Evolutionary conservation across 805 yeast species (phyloP).

Genomic region (Saccharomycodes ludwigii): DNA sequence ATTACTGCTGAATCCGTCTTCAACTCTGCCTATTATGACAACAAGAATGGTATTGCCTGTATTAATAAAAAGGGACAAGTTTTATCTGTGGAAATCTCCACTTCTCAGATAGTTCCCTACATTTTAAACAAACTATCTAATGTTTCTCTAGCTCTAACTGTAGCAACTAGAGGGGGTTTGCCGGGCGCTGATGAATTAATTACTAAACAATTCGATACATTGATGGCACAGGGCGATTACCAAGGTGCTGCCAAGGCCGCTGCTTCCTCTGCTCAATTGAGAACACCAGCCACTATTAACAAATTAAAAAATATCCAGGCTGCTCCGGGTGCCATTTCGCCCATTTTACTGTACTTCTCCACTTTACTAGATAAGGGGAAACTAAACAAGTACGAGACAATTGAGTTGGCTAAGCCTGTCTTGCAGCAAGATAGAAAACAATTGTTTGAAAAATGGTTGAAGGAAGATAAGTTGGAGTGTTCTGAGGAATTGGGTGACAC

Average conservation of each 20-base stretch:
- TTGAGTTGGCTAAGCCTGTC: constrained; percentile 91
- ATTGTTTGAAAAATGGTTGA: constrained; percentile 89
- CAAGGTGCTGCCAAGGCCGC: constrained; percentile 92
- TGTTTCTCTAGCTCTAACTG: constrained; percentile 71
- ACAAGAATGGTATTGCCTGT: constrained; percentile 75
- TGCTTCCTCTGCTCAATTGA: constrained; percentile 82
- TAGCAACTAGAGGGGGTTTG: constrained; percentile 91
- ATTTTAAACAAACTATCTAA: constrained; percentile 77
- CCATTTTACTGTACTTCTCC: constrained; percentile 84
- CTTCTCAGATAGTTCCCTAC: constrained; percentile 78
- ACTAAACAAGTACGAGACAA: constrained; percentile 82
- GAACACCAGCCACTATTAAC: constrained; percentile 90
- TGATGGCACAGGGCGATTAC: constrained; percentile 76
- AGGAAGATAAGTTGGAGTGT: constrained; percentile 84
- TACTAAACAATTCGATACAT: constrained; percentile 80
- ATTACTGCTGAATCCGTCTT: constrained; percentile 93
- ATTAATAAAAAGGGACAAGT: constrained; percentile 95
- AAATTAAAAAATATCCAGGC: constrained; percentile 84
- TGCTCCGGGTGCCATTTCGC: constrained; percentile 89
- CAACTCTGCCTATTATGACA: constrained; percentile 66
- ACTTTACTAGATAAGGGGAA: constrained; percentile 87
- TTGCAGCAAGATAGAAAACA: constrained; percentile 91
- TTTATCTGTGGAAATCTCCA: constrained; percentile 78
- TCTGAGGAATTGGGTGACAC: constrained; percentile 98
- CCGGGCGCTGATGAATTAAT: constrained; percentile 95